Evolutionary conservation across 108 stramenopile genomes (phyloP).

Genomic region (Nitzschia inconspicua): DNA sequence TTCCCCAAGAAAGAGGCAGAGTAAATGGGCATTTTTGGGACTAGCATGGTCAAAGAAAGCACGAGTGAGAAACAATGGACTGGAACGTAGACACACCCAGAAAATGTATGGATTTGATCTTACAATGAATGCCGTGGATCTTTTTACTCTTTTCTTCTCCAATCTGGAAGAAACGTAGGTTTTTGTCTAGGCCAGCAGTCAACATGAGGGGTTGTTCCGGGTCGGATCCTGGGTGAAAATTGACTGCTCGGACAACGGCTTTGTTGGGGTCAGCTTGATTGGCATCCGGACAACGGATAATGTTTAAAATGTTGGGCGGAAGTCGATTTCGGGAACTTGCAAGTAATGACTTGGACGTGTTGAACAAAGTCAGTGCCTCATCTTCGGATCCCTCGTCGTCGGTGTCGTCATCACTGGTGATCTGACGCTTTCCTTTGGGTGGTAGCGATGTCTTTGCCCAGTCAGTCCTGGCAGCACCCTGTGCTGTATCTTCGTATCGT

Average conservation of each 20-base stretch:
- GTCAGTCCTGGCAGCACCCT: conserved; percentile 49
- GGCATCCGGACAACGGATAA: conserved; percentile 77
- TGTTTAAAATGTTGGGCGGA: conserved; percentile 57
- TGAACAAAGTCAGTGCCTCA: conserved; percentile 13
- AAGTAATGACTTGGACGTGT: conserved; percentile 19
- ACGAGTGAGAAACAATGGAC: background rate
- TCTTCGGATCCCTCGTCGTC: conserved; percentile 28
- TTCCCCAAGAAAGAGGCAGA: conserved; percentile 78
- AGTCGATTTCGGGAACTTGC: conserved; percentile 32
- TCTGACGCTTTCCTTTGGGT: conserved; percentile 8
- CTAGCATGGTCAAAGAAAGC: background rate
- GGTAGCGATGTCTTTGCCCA: no score
- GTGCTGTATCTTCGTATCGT: conserved; percentile 58
- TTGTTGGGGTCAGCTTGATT: conserved; percentile 78
- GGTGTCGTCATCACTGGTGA: conserved; percentile 28
- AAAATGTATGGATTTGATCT: no score
- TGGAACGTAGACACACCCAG: no score
- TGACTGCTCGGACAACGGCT: conserved; percentile 65
- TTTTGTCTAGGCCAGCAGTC: conserved; percentile 90
- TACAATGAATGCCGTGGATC: conserved; percentile 86
- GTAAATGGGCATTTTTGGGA: conserved; percentile 88
- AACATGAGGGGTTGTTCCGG: conserved; percentile 67
- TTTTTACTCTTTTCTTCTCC: conserved; percentile 76
- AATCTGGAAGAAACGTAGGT: conserved; percentile 87
- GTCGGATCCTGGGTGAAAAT: conserved; percentile 83